phyloP scores from a whole-genome alignment of 2,329 filamentous ascomycete genomes.

The Talaromyces albobiverticillius region DNA sequence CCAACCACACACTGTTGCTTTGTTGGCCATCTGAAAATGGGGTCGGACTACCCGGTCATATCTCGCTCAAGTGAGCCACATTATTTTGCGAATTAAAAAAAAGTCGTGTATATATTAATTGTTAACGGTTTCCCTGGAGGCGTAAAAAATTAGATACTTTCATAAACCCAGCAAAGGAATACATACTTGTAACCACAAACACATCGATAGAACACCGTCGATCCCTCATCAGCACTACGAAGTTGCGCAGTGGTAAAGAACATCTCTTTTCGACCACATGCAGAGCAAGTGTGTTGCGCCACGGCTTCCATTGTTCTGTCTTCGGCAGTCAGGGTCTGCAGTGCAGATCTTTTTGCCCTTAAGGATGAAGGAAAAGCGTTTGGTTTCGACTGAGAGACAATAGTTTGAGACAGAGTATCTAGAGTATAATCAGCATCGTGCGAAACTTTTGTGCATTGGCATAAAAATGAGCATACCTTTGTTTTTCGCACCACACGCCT shows the following conservation, averaged over 20 bases:
- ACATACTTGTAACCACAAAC: slow-evolving; percentile 79
- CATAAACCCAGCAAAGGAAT: background rate
- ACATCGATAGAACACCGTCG: slow-evolving; percentile 86
- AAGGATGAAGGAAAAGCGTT: slow-evolving; percentile 88
- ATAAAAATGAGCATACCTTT: slow-evolving; percentile 56
- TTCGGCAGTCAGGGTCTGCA: slow-evolving; percentile 75
- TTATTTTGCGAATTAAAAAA: background rate
- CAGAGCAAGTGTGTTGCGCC: slow-evolving; percentile 68
- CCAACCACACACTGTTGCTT: background rate
- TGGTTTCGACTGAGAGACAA: slow-evolving; percentile 80
- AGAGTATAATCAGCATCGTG: slow-evolving; percentile 14
- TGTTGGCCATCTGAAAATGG: slow-evolving; percentile 13
- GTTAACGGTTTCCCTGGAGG: slow-evolving; percentile 33
- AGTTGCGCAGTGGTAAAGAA: slow-evolving; percentile 82
- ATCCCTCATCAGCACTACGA: slow-evolving; percentile 90
- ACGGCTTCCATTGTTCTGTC: slow-evolving; percentile 72
- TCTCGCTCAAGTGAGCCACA: background rate
- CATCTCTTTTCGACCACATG: slow-evolving; percentile 79
- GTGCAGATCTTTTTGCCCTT: slow-evolving; percentile 78
- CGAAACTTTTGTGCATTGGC: background rate
- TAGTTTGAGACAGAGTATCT: slow-evolving; percentile 74
- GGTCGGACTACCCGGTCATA: too few species aligned
- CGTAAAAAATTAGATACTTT: slow-evolving; percentile 10
- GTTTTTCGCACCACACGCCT: slow-evolving; percentile 81
- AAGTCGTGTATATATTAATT: slow-evolving; percentile 26